Evolutionary conservation across 148 eudicot genomes (phyloP), one percentile per base, ranked within the genome.

Genomic region (Cornus kousa): DNA sequence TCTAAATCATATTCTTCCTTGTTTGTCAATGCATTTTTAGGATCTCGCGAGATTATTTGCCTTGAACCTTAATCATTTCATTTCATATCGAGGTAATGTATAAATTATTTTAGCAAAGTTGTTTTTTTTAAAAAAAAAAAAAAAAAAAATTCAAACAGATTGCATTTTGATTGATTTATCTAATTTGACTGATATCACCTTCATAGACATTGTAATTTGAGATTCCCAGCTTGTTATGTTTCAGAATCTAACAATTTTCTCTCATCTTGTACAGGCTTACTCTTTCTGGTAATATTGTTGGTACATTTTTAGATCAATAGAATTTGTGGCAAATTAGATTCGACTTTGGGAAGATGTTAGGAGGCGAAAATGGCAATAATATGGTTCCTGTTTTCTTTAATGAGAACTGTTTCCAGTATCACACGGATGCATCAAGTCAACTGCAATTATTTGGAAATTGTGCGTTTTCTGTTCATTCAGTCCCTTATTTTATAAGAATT

Each of bases 401-500:
- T 62, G 89, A 91, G 22, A 87, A 86, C 70, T 84, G 78, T 13
- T 83, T 86, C 67, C 98, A 83, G 84, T 91, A 87, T 74, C 88
- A 87, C 68, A 74, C 88, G 20, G 90, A 77, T 81, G 83, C 90
- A 28, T 82, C 94, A 73, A 91, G 88, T 83, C 98, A 93, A 81
- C 87, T 90, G 74, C 94, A 91, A 91, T 80, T 95, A 64, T 90
- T 88, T 87, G 93, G 91, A 72, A 94, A 73, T 70, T 46, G 83
- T 82, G 69, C 80, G 82, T 74, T 64, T 65, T 66, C 60, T 20
- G 9, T 72, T 67, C 35, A 50, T 37, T 59, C 40, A 0, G 16
- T 32, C 28, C 1, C 28, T 28, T 28, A 67, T 16, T 0, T 9
- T 70, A 35, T 37, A 13, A 31, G 46, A 77, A 31, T 31, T 46